Evolutionary conservation across 2,329 filamentous ascomycete genomes (phyloP).

Genomic region (Fusarium pseudocircinatum): DNA sequence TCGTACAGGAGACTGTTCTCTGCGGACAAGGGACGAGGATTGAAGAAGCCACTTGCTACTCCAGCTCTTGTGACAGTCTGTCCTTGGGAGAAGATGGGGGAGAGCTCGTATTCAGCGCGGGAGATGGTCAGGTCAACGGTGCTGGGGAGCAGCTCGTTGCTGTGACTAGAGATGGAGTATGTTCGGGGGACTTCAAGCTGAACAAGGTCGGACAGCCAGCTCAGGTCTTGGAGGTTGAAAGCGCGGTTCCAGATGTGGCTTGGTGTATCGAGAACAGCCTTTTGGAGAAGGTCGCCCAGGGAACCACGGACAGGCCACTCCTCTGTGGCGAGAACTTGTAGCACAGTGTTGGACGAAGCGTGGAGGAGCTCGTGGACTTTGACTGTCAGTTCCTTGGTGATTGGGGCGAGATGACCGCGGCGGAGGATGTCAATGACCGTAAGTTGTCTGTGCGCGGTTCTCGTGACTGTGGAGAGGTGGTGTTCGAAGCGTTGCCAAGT

Average conservation of each 20-base stretch:
- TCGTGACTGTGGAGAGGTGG: slow-evolving; percentile 54
- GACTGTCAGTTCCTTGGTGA: slow-evolving; percentile 61
- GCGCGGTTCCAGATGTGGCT: slow-evolving; percentile 61
- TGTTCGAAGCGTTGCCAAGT: slow-evolving; percentile 59
- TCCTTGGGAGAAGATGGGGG: slow-evolving; percentile 51
- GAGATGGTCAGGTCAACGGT: slow-evolving; percentile 63
- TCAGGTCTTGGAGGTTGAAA: slow-evolving; percentile 56
- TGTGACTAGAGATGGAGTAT: slow-evolving; percentile 62
- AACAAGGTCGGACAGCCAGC: slow-evolving; percentile 59
- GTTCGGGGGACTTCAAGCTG: slow-evolving; percentile 61
- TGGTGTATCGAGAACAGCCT: slow-evolving; percentile 58
- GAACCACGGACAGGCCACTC: slow-evolving; percentile 63
- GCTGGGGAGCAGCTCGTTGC: slow-evolving; percentile 60
- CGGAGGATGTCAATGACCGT: slow-evolving; percentile 61
- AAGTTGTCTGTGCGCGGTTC: slow-evolving; percentile 45
- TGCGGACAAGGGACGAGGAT: slow-evolving; percentile 50
- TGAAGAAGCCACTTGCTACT: slow-evolving; percentile 65
- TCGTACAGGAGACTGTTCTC: slow-evolving; percentile 54
- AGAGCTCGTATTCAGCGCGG: slow-evolving; percentile 60
- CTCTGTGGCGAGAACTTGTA: slow-evolving; percentile 59
- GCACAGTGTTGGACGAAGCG: slow-evolving; percentile 59
- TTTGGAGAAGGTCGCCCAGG: slow-evolving; percentile 60
- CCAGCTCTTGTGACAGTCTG: slow-evolving; percentile 52
- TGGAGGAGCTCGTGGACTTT: slow-evolving; percentile 59
- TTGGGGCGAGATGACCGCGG: slow-evolving; percentile 60